Conservation (phyloP, 768 basidiomycete species). For the Kwoniella newhampshirensis region DNA sequence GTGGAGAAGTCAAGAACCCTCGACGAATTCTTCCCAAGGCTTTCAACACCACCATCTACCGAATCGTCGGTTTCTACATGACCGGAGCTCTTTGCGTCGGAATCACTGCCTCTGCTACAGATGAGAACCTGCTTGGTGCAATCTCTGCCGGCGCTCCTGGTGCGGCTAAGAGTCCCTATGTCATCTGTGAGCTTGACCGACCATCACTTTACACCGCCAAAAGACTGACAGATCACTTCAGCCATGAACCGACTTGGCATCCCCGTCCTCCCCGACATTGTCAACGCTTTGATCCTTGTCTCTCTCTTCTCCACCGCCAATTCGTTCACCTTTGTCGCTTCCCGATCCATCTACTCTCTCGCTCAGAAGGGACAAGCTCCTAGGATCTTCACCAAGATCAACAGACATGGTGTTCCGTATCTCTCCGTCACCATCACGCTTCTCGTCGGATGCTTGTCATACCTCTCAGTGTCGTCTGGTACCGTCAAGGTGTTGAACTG, state of each 20-base stretch:
- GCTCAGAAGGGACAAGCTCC: conserved; percentile 29
- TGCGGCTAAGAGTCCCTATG: conserved; percentile 27
- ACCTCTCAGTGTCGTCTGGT: conserved; percentile 38
- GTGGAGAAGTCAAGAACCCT: conserved; percentile 31
- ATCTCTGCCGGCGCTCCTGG: conserved; percentile 31
- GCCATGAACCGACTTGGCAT: conserved; percentile 27
- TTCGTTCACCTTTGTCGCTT: conserved; percentile 26
- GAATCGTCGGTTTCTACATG: conserved; percentile 26
- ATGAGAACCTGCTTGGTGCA: conserved; percentile 24
- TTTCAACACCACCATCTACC: conserved; percentile 30
- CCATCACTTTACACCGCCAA: no score
- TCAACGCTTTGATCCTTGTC: conserved; percentile 28
- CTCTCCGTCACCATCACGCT: conserved; percentile 26
- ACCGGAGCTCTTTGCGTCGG: conserved; percentile 20
- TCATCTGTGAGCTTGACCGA: conserved; percentile 15
- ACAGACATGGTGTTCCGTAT: conserved; percentile 31
- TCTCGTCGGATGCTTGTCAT: conserved; percentile 27
- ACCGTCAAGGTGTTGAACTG: conserved; percentile 40
- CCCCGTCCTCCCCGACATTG: conserved; percentile 16
- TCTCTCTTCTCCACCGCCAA: conserved; percentile 24
- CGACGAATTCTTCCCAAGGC: conserved; percentile 29
- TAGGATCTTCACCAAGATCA: conserved; percentile 16
- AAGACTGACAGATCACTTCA: background rate
- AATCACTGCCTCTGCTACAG: conserved; percentile 17
- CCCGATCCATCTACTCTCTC: conserved; percentile 17